A percentile compares a stretch with the other conserved stretches of the same genome.
These are phyloP conservation scores for Fusarium sp. DNA, from an alignment of 2,329 filamentous ascomycete species.

Conservation along the genomic window DNA sequence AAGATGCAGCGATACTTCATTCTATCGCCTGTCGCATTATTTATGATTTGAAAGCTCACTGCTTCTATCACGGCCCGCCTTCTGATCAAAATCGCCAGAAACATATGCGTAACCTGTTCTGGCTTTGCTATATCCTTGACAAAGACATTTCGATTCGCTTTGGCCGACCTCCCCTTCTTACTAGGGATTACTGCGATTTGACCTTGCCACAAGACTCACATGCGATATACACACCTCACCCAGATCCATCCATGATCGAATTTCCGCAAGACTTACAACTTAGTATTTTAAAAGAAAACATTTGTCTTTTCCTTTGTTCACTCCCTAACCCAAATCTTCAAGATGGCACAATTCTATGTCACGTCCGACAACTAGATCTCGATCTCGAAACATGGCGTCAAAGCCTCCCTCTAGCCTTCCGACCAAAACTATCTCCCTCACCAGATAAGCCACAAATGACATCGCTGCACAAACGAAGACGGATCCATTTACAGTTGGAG, in stretches of 20 bases:
- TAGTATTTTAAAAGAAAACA: not conserved
- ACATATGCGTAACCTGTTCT: not conserved
- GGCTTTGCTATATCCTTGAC: not conserved
- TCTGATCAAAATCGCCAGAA: not conserved
- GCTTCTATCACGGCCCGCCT: rapidly evolving
- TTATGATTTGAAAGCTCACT: not conserved
- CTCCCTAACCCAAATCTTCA: not conserved
- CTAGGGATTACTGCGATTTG: not conserved
- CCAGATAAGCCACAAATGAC: not conserved
- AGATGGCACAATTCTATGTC: not conserved
- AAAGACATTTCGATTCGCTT: not conserved
- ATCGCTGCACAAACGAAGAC: not conserved
- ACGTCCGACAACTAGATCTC: not conserved
- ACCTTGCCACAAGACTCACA: not conserved
- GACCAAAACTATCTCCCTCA: not conserved
- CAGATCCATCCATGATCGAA: not conserved
- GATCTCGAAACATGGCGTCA: constrained; percentile 6
- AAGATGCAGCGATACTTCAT: not conserved
- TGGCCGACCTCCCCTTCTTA: not conserved
- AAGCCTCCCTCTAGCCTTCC: not conserved
- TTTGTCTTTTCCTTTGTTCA: not conserved
- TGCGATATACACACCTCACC: rapidly evolving
- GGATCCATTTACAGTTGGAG: not conserved
- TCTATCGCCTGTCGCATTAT: not conserved
- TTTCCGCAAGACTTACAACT: not conserved